Percentiles rank a stretch among this genome's conserved stretches.
Conservation (phyloP, 2,329 filamentous ascomycete species). For the Fusarium mexicanum region DNA sequence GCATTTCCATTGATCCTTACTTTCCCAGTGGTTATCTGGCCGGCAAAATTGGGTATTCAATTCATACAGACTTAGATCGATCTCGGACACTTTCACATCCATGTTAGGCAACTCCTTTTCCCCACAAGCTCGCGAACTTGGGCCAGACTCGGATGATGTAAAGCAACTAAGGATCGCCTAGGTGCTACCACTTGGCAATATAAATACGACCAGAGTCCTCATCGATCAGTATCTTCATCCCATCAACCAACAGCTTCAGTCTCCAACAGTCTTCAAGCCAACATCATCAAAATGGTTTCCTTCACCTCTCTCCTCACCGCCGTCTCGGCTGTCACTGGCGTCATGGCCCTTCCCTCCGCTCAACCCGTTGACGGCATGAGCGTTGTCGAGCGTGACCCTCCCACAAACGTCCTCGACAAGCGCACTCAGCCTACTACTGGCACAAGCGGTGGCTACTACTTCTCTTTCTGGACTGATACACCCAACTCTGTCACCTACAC, state of each 20-base stretch:
- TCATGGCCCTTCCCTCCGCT: constrained; percentile 30
- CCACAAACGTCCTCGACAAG: constrained; percentile 37
- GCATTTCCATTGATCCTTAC: not conserved
- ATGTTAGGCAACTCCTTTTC: not conserved
- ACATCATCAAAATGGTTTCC: constrained; percentile 31
- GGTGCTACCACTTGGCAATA: not conserved
- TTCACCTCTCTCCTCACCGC: constrained; percentile 36
- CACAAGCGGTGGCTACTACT: constrained; percentile 54
- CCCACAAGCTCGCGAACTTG: not conserved
- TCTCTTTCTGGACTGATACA: constrained; percentile 60
- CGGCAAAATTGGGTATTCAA: constrained; percentile 21
- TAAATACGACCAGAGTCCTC: constrained; percentile 16
- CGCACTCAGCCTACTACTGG: constrained; percentile 50
- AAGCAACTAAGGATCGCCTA: not conserved
- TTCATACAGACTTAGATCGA: not conserved
- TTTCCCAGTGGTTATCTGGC: not conserved
- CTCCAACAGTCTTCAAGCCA: not conserved
- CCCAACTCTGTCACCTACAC: constrained; percentile 56
- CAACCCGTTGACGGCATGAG: not conserved
- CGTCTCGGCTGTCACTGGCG: constrained; percentile 31
- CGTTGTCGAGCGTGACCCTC: not conserved
- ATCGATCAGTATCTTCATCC: not conserved
- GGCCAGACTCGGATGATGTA: not conserved
- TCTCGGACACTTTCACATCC: constrained; percentile 4
- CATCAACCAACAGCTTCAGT: not conserved